A percentile compares a stretch with the other conserved stretches of the same genome.
Conservation (phyloP, 2,329 filamentous ascomycete species). For the Zymoseptoria passerinii region DNA sequence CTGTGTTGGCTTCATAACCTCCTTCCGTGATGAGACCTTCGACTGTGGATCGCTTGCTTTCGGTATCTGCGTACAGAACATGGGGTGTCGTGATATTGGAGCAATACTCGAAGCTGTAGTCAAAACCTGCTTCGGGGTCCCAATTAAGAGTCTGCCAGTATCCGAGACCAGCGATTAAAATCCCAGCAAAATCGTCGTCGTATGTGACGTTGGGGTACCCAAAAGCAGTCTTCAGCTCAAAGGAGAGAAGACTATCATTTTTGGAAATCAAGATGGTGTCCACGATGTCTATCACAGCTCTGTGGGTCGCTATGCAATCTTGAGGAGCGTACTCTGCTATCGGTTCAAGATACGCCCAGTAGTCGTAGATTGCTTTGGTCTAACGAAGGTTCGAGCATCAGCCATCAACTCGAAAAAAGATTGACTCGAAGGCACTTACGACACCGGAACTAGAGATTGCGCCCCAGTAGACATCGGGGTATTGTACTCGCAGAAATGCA, state of each 20-base stretch:
- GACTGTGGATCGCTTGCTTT: constrained; percentile 33
- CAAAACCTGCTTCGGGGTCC: constrained; percentile 47
- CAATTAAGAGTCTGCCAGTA: constrained; percentile 51
- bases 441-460: constrained; percentile 75
- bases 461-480: constrained; percentile 71
- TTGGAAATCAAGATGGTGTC: constrained; percentile 50
- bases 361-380: constrained; percentile 57
- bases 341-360: constrained; percentile 55
- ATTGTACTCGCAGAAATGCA: constrained; percentile 65
- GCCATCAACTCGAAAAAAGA: background rate
- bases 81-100: constrained; percentile 44
- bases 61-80: constrained; percentile 37
- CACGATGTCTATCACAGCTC: constrained; percentile 51
- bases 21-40: constrained; percentile 40
- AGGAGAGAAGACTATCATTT: constrained; percentile 34
- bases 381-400: background rate
- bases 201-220: constrained; percentile 43
- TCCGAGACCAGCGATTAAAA: constrained; percentile 31
- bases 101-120: constrained; percentile 47
- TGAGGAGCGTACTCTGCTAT: constrained; percentile 49
- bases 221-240: constrained; percentile 47
- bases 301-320: constrained; percentile 57
- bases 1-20: constrained; percentile 37
- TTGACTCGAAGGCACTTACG: constrained; percentile 32
- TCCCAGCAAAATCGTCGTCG: constrained; percentile 46